Evolutionary conservation across 225 moss, liverwort and hornwort genomes (phyloP).

Genomic region (Neckera pumila): DNA sequence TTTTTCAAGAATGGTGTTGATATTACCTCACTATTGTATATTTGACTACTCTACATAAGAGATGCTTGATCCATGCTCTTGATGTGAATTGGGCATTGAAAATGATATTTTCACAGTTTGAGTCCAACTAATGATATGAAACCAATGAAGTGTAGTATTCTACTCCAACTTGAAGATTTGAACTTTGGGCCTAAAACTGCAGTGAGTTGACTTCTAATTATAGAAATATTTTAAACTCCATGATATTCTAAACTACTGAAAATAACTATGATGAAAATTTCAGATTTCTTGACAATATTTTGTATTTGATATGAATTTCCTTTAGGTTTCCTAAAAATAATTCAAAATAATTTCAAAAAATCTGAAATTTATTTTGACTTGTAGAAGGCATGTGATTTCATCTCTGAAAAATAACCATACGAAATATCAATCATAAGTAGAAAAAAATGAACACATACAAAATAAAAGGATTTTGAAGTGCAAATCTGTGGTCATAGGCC

Average conservation of each 20-base stretch:
- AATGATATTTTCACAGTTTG: not conserved
- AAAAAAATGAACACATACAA: not conserved
- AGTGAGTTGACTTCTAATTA: not conserved
- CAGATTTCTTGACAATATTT: not conserved
- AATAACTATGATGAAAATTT: not conserved
- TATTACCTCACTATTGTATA: not conserved
- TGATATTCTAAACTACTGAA: not conserved
- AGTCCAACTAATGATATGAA: not conserved
- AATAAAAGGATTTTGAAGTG: not conserved
- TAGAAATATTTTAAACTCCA: not conserved
- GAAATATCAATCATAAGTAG: not conserved
- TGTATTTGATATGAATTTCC: not conserved
- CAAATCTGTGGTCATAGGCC: not conserved
- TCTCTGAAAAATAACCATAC: not conserved
- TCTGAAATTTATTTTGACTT: not conserved
- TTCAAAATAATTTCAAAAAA: not conserved
- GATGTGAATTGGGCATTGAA: too few relatives aligned
- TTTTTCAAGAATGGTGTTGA: not conserved
- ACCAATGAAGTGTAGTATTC: not conserved
- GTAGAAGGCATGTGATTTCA: not conserved
- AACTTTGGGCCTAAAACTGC: not conserved
- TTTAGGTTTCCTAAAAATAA: not conserved
- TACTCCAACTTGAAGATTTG: not conserved
- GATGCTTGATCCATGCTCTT: too few relatives aligned
- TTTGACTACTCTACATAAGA: not conserved